Evolutionary conservation across 2,329 filamentous ascomycete genomes (phyloP).

Genomic region (Talaromyces marneffei): DNA sequence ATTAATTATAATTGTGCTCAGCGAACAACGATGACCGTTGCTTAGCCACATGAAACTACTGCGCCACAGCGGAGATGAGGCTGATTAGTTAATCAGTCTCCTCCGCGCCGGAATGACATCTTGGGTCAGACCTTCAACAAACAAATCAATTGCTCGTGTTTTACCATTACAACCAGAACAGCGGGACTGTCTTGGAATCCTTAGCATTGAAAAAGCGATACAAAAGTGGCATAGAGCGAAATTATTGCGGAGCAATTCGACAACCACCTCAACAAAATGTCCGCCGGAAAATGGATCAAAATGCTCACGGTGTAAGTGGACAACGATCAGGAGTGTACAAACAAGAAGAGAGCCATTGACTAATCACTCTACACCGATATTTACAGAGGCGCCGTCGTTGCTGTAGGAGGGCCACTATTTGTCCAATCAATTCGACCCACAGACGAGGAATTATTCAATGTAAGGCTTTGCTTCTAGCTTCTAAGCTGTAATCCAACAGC

Average conservation of each 20-base stretch:
- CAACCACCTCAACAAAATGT: neutral
- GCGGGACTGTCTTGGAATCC: neutral
- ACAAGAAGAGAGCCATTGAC: neutral
- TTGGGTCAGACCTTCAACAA: neutral
- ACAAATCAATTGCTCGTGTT: neutral
- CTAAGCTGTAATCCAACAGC: neutral
- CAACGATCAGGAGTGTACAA: neutral
- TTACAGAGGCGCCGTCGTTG: conserved; percentile 62
- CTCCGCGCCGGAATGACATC: neutral
- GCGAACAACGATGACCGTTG: neutral
- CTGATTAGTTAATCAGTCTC: neutral
- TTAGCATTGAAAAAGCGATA: neutral
- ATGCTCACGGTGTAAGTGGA: conserved; percentile 61
- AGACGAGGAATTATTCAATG: conserved; percentile 82
- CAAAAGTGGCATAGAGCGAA: neutral
- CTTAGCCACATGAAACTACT: neutral
- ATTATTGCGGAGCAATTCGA: neutral
- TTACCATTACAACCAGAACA: neutral
- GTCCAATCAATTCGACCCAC: conserved; percentile 68
- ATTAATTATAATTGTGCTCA: too few species aligned
- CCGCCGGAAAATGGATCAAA: conserved; percentile 52
- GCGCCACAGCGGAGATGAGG: conserved; percentile 3
- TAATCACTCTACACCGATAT: neutral
- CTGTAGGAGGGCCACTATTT: conserved; percentile 78
- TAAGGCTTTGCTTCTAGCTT: conserved; percentile 24